Evolutionary conservation across 1,139 yeast genomes (phyloP), one percentile per base, ranked within the genome.

Genomic region (Taphrina pruni): DNA sequence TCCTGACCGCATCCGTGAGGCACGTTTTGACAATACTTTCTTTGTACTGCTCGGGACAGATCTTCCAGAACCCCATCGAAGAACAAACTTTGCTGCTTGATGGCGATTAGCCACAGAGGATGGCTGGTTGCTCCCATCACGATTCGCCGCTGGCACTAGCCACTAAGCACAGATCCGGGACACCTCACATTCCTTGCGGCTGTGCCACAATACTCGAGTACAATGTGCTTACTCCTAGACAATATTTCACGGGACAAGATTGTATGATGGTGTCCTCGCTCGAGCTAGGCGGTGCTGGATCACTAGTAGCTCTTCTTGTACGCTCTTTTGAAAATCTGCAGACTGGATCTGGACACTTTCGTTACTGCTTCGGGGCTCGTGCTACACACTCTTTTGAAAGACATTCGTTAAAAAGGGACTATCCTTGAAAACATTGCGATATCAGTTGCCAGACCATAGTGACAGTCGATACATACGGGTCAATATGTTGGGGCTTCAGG

Each of bases 161-260:
- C 54, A 50, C 54, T n/a, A 35, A 21, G 36, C 54, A 50, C 54
- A 50, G 54, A 50, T 50, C 54, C 54, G 36, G 54, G n/a, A 50
- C 54, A 50, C 54, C 54, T 50, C 54, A 50, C 54, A 50, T 50
- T 50, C 54, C 54, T 11, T 35, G 36, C 11, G 54, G 54, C 54
- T 50, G 54, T 50, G 54, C 54, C 54, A 50, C 54, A 50, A 21
- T 21, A 21, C 8, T 21, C 32, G 32, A 50, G 54, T 26, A 21
- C 54, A 50, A 50, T 21, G 35, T 8, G 14, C 6, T 20, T 50
- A 9, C 54, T 50, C 54, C 54, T 50, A 21, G 48, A 45, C 54
- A 26, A 21, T 50, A 17, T 11, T n/a, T 8, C 9, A n/a, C 26
- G 26, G 26, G 20, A 20, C 51, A 46, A 46, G 26, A 46, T 12